These are phyloP conservation scores for Ceratocystis variospora DNA, from an alignment of 2,329 filamentous ascomycete genomes.

Conservation along the genomic window DNA sequence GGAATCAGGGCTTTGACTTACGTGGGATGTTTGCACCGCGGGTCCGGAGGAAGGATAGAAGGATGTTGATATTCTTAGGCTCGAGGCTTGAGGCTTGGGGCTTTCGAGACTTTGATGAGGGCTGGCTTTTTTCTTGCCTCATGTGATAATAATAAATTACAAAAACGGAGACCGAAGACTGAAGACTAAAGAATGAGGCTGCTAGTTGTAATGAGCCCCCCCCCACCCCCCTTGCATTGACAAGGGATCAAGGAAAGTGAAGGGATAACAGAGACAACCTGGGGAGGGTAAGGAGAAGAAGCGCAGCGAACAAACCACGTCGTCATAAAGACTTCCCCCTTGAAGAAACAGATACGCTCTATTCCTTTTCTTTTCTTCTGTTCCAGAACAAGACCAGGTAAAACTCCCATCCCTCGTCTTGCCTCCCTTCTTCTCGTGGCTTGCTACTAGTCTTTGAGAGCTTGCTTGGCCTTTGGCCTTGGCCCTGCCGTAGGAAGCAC, in stretches of 20 bases:
- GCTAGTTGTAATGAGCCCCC: background rate
- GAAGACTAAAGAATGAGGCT: background rate
- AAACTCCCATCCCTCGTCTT: background rate
- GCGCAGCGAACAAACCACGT: background rate
- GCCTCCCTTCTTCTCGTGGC: background rate
- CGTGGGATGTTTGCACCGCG: background rate
- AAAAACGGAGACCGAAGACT: too few relatives aligned
- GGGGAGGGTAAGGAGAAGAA: background rate
- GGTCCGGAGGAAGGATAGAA: background rate
- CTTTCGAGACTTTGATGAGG: too few relatives aligned
- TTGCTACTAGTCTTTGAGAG: too few relatives aligned
- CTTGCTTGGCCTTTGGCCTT: background rate
- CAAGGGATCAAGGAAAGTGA: background rate
- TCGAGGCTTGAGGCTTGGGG: background rate
- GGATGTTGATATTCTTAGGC: background rate
- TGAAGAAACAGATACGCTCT: background rate
- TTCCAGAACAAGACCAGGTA: background rate
- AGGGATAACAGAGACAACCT: background rate
- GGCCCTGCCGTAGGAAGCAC: background rate
- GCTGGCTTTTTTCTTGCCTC: too few relatives aligned
- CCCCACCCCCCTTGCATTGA: background rate
- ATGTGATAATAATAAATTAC: too few relatives aligned
- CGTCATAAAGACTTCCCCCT: background rate
- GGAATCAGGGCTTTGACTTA: background rate
- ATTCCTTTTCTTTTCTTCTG: background rate